phyloP scores from a whole-genome alignment of 306 rosid genomes.

The Trifolium subterraneum region DNA sequence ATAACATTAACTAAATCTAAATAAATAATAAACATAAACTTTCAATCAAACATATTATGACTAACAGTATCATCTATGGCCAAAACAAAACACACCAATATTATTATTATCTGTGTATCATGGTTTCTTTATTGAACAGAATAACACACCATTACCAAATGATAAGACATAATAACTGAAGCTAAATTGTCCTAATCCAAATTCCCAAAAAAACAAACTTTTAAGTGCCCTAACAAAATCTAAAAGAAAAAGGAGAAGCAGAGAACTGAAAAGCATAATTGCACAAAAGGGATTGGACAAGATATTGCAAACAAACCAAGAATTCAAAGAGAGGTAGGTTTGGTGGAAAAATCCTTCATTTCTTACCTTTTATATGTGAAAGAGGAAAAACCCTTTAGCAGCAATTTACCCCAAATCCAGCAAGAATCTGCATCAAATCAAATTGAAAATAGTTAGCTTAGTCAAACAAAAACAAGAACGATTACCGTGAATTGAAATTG shows the following conservation, averaged over 20 bases:
- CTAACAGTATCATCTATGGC: neutral
- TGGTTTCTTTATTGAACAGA: neutral
- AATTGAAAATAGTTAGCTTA: neutral
- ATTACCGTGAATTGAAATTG: neutral
- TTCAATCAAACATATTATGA: neutral
- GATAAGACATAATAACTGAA: constrained; percentile 5
- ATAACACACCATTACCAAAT: neutral
- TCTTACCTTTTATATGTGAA: constrained; percentile 67
- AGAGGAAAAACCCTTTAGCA: constrained; percentile 28
- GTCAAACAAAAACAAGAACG: neutral
- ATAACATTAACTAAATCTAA: neutral
- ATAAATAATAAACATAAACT: neutral
- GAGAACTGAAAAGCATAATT: neutral
- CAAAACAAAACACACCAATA: neutral
- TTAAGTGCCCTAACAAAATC: neutral
- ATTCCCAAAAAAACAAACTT: neutral
- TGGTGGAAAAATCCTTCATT: constrained; percentile 16
- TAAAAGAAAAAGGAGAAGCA: neutral
- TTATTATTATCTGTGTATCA: neutral
- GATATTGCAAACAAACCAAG: neutral
- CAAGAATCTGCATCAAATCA: constrained; percentile 41
- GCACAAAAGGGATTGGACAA: neutral
- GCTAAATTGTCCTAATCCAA: neutral
- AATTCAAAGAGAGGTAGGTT: neutral
- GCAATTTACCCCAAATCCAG: constrained; percentile 50